Evolutionary conservation across 225 moss, liverwort and hornwort genomes (phyloP).

Genomic region (Climacium dendroides): DNA sequence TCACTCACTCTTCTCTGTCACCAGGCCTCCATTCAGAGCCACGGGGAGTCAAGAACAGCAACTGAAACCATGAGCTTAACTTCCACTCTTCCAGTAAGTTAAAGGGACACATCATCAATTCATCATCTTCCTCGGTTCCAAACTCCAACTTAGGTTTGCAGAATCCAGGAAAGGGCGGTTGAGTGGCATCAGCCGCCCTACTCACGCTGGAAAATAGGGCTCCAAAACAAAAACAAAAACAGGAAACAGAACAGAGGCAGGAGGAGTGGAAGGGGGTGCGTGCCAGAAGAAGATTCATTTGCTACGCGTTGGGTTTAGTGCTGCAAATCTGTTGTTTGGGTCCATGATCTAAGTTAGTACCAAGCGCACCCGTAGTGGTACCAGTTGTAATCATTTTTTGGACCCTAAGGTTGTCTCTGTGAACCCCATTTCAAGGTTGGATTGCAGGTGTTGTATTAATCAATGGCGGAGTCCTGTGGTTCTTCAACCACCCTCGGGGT

Average conservation of each 20-base stretch:
- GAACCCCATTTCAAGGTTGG: neutral
- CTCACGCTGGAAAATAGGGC: neutral
- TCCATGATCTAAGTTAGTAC: neutral
- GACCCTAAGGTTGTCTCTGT: neutral
- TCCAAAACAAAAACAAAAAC: no score
- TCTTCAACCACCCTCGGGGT: neutral
- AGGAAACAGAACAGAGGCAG: no score
- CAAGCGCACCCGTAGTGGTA: neutral
- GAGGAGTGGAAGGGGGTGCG: neutral
- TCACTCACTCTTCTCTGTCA: no score
- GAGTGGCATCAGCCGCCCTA: neutral
- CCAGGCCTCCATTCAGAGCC: no score
- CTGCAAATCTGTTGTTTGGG: neutral
- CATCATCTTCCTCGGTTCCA: neutral
- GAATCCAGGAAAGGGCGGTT: neutral
- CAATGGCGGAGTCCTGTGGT: neutral
- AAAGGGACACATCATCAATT: neutral
- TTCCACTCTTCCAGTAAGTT: no score
- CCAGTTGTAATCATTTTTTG: neutral
- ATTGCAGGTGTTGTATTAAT: neutral
- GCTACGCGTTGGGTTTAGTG: neutral
- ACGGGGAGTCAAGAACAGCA: neutral
- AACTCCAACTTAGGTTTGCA: neutral
- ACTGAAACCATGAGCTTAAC: neutral
- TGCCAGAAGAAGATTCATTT: neutral